A percentile compares a stretch with the other conserved stretches of the same genome.
Conservation (phyloP, 345 rosid species). For the Mallotus nudiflorus region DNA sequence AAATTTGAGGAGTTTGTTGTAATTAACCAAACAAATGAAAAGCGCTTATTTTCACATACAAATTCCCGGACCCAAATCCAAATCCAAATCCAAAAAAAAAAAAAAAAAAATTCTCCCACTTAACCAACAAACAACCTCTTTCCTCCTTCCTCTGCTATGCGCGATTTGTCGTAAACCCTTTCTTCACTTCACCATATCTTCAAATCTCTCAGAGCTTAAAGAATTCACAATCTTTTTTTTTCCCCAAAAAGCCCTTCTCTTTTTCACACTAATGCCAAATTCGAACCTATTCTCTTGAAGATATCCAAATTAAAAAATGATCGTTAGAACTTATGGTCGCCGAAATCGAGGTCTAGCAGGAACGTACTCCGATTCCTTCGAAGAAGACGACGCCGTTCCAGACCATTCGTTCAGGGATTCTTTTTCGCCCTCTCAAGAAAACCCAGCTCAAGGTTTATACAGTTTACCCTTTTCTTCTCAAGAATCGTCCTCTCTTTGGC, state of each 20-base stretch:
- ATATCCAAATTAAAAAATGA: slow-evolving; percentile 41
- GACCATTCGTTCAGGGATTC: slow-evolving; percentile 37
- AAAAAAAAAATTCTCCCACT: neutral
- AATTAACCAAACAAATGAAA: too few relatives aligned
- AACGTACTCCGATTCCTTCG: slow-evolving; percentile 44
- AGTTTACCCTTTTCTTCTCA: slow-evolving; percentile 59
- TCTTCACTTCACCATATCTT: neutral
- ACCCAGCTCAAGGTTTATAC: slow-evolving; percentile 47
- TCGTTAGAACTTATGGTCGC: slow-evolving; percentile 92
- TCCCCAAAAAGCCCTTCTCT: slow-evolving; percentile 8
- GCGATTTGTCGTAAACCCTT: neutral
- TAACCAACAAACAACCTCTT: slow-evolving; percentile 9
- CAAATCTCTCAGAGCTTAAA: neutral
- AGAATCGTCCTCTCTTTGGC: slow-evolving; percentile 66
- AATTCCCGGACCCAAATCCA: neutral
- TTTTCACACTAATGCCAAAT: neutral
- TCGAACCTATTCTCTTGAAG: neutral
- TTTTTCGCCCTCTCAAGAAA: slow-evolving; percentile 51
- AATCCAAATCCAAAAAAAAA: neutral
- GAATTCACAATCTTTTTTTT: neutral
- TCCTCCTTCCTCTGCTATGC: neutral
- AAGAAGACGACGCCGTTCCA: slow-evolving; percentile 46
- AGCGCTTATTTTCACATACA: too few relatives aligned
- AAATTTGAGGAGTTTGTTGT: too few relatives aligned
- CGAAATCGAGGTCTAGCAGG: slow-evolving; percentile 59